Conservation (phyloP, 2,329 filamentous ascomycete species). For the Ascochyta viciae-villosae region DNA sequence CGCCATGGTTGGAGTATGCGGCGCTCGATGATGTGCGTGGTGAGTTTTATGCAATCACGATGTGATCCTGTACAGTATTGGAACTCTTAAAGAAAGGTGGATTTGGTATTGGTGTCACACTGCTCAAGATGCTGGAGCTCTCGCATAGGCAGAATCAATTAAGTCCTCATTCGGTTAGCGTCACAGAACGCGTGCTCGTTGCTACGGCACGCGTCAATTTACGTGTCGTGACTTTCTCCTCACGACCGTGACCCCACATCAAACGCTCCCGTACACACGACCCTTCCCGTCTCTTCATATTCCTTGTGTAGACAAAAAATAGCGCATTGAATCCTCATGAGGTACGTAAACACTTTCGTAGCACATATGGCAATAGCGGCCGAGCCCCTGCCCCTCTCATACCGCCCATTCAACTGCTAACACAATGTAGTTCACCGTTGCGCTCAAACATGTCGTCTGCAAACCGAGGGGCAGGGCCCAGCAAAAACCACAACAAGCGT, state of each 20-base stretch:
- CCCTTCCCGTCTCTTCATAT: slow-evolving; percentile 9
- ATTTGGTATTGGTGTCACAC: background rate
- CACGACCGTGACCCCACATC: slow-evolving; percentile 15
- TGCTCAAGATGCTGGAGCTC: slow-evolving; percentile 10
- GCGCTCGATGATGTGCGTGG: background rate
- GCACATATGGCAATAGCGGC: slow-evolving; percentile 9
- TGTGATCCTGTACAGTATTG: background rate
- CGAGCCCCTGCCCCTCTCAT: slow-evolving; percentile 27
- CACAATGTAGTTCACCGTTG: slow-evolving; percentile 74
- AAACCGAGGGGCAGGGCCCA: slow-evolving; percentile 71
- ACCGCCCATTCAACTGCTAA: slow-evolving; percentile 26
- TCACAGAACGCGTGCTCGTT: slow-evolving; percentile 23
- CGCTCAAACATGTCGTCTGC: slow-evolving; percentile 81
- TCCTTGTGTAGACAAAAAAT: slow-evolving; percentile 4
- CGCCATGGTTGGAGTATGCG: slow-evolving; percentile 26
- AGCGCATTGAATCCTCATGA: slow-evolving; percentile 27
- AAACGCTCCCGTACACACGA: slow-evolving; percentile 8
- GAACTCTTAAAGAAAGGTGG: background rate
- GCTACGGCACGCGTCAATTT: slow-evolving; percentile 10
- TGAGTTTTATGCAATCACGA: background rate
- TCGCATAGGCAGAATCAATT: slow-evolving; percentile 4
- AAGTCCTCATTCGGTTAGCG: slow-evolving; percentile 12
- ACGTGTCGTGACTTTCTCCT: slow-evolving; percentile 11
- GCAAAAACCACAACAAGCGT: slow-evolving; percentile 69
- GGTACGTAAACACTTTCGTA: slow-evolving; percentile 20